Evolutionary conservation across 352 stramenopile genomes (phyloP).

Genomic region (Phytophthora uliginosa): DNA sequence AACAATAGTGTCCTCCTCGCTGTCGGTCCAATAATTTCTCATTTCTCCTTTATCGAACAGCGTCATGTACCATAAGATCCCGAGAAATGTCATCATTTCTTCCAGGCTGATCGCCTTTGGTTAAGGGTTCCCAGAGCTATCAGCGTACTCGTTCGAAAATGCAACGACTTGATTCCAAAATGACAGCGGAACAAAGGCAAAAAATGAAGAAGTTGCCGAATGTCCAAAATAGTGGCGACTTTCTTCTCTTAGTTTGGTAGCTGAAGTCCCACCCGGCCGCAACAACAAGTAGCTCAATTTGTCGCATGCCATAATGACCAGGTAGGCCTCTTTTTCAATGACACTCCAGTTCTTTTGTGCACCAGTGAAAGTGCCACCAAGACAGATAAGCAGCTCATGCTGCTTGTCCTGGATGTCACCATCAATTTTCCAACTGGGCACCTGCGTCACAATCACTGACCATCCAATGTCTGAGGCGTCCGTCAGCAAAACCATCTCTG

Average conservation of each 20-base stretch:
- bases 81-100: not conserved
- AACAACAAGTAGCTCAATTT: too few species aligned
- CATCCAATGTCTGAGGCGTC: conserved; percentile 5
- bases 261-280: not conserved
- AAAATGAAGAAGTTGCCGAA: not conserved
- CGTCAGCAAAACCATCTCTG: conserved; percentile 10
- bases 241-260: not conserved
- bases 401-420: conserved; percentile 12
- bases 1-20: conserved; percentile 12
- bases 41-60: conserved; percentile 22
- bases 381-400: conserved; percentile 14
- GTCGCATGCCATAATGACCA: too few species aligned
- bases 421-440: conserved; percentile 8
- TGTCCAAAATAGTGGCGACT: not conserved
- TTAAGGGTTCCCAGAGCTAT: not conserved
- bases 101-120: not conserved
- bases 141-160: conserved; percentile 4
- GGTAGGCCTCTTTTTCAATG: not conserved
- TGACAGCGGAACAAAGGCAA: not conserved
- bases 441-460: not conserved
- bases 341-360: conserved; percentile 28
- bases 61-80: conserved; percentile 15
- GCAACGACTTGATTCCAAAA: conserved; percentile 11
- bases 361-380: conserved; percentile 13
- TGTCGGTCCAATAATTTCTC: conserved; percentile 15